phyloP scores from a whole-genome alignment of 2,329 filamentous ascomycete species.

The Colletotrichum sp. region DNA sequence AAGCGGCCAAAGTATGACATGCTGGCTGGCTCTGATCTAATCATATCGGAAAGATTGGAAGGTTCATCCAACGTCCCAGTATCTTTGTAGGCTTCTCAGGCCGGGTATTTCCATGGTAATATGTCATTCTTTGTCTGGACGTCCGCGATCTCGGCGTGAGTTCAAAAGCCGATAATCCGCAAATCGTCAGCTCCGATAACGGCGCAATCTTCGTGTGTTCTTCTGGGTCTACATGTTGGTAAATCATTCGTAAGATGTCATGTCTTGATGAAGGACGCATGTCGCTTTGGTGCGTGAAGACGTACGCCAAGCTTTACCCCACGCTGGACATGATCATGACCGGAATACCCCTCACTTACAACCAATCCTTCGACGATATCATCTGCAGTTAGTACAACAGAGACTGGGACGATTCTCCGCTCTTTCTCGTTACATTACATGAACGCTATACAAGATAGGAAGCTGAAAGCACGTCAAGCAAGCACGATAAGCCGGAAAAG shows the following conservation, averaged over 20 bases:
- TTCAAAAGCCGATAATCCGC: neutral
- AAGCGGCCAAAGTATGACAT: too few species aligned
- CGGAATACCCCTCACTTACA: neutral
- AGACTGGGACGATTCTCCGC: neutral
- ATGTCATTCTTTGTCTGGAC: neutral
- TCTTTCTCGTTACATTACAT: neutral
- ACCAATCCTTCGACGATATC: neutral
- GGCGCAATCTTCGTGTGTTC: accelerated
- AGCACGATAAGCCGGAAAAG: neutral
- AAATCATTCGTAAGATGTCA: accelerated
- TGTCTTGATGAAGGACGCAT: neutral
- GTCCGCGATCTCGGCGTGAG: neutral
- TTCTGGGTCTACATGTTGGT: accelerated
- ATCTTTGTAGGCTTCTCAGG: too few species aligned
- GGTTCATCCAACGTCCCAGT: accelerated
- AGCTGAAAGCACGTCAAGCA: neutral
- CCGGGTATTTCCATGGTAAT: neutral
- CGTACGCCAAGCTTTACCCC: slow-evolving; percentile 9
- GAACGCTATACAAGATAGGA: slow-evolving; percentile 1
- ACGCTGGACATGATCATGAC: neutral
- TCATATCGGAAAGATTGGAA: too few species aligned
- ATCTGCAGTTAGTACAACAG: neutral
- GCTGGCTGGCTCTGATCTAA: too few species aligned
- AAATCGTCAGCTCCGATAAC: neutral
- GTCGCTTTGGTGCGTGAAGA: neutral